Conservation (phyloP, 148 eudicot genomes). For the Chenopodium quinoa region DNA sequence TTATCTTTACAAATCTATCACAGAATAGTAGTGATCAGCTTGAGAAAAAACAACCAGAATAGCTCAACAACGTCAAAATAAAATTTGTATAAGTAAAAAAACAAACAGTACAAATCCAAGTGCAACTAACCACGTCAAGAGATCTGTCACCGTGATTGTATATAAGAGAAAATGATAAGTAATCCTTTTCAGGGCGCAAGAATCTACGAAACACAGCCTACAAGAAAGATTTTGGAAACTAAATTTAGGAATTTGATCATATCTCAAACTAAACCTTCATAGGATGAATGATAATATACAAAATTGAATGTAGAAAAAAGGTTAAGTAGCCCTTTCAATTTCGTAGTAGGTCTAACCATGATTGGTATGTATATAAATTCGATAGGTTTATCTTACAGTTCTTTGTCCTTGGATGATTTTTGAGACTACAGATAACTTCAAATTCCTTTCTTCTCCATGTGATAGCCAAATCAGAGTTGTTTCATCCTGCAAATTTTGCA, state of each 20-base stretch:
- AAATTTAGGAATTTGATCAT: not conserved
- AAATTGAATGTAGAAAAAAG: not conserved
- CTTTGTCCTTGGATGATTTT: constrained; percentile 84
- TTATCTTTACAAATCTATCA: constrained; percentile 87
- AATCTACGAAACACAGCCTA: constrained; percentile 84
- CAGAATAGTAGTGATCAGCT: not conserved
- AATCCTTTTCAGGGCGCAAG: constrained; percentile 86
- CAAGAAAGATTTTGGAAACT: not conserved
- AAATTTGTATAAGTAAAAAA: not conserved
- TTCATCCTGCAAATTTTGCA: constrained; percentile 63
- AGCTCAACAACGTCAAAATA: not conserved
- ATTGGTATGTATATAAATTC: too few relatives aligned
- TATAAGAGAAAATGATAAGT: constrained; percentile 84
- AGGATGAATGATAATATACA: not conserved
- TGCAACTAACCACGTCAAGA: constrained; percentile 69
- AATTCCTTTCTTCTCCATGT: constrained; percentile 67
- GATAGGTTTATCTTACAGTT: constrained; percentile 67
- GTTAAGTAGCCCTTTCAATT: not conserved
- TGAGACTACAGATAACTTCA: constrained; percentile 64
- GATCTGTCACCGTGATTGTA: constrained; percentile 85
- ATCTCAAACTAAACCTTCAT: not conserved
- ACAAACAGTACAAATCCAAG: not conserved
- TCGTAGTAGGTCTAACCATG: too few relatives aligned
- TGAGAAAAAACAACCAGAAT: not conserved
- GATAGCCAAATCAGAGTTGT: constrained; percentile 78